These are phyloP conservation scores for Juncus effusus DNA, from an alignment of 176 grass and related monocot genomes.

Conservation along the genomic window DNA sequence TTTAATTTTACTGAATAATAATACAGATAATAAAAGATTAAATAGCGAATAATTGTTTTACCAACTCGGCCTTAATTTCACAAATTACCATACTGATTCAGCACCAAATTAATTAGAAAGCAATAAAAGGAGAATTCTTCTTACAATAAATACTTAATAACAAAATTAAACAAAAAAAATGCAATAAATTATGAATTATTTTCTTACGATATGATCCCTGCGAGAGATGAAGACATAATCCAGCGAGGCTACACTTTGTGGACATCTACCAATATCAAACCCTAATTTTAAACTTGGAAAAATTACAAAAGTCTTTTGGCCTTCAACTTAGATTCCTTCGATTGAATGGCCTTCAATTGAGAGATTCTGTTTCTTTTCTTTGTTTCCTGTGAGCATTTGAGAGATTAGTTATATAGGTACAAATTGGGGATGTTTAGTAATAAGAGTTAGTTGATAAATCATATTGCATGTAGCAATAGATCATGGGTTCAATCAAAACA, in stretches of 20 bases:
- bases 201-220: conserved; percentile 70
- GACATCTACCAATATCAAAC: conserved; percentile 95
- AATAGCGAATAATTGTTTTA: too few species aligned
- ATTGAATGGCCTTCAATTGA: conserved; percentile 60
- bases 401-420: too few species aligned
- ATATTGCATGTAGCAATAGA: too few species aligned
- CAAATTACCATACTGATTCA: too few species aligned
- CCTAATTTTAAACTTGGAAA: conserved; percentile 80
- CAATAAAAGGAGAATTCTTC: too few species aligned
- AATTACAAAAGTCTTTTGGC: conserved; percentile 82
- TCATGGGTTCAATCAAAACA: too few species aligned
- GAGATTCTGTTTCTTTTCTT: conserved; percentile 10
- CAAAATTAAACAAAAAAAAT: not conserved
- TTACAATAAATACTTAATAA: not conserved
- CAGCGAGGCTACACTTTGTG: conserved; percentile 69
- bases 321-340: conserved; percentile 76
- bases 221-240: conserved; percentile 94
- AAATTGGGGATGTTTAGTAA: too few species aligned
- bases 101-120: not conserved
- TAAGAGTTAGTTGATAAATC: too few species aligned
- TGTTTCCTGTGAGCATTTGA: too few species aligned
- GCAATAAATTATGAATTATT: not conserved
- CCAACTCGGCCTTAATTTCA: too few species aligned
- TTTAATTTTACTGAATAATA: too few species aligned
- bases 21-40: too few species aligned